These are phyloP conservation scores for Gracilaria gracilis DNA, from an alignment of 23 red algal genomes.

Conservation along the genomic window DNA sequence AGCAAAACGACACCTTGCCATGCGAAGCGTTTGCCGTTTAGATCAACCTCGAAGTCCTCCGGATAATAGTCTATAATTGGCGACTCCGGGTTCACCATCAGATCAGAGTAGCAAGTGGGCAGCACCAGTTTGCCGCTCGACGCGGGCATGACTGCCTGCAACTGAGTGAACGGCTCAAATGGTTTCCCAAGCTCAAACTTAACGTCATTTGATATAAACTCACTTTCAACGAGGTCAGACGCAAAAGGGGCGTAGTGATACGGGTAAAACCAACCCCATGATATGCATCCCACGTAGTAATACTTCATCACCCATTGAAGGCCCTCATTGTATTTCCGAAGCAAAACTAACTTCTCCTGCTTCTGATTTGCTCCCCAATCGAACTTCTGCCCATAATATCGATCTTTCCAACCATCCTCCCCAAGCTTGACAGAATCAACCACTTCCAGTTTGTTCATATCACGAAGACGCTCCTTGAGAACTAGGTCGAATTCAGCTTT, in stretches of 20 bases:
- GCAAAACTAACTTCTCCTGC: conserved; percentile 32
- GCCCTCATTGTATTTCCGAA: conserved; percentile 89
- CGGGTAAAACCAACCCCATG: conserved; percentile 97
- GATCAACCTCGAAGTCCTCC: conserved; percentile 90
- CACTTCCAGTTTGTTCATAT: conserved; percentile 57
- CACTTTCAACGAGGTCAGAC: conserved; percentile 79
- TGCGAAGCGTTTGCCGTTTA: conserved; percentile 90
- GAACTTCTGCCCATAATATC: conserved; percentile 92
- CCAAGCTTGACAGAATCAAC: conserved; percentile 80
- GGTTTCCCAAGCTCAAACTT: conserved; percentile 84
- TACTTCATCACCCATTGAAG: conserved; percentile 95
- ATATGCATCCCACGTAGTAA: conserved; percentile 92
- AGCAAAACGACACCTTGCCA: conserved; percentile 98
- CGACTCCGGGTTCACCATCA: conserved; percentile 83
- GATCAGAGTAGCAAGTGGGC: conserved; percentile 65
- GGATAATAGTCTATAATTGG: conserved; percentile 98
- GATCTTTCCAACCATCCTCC: conserved; percentile 84
- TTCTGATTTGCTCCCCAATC: conserved; percentile 33
- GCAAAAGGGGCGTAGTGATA: conserved; percentile 97
- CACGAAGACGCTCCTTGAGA: conserved; percentile 57
- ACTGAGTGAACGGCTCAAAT: conserved; percentile 92
- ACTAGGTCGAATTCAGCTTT: conserved; percentile 64
- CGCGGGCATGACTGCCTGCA: conserved; percentile 94
- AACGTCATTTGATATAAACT: conserved; percentile 39
- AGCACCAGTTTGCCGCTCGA: conserved; percentile 83